These are phyloP conservation scores for Fusarium pseudoanthophilum DNA, from an alignment of 2,329 filamentous ascomycete species.

Conservation along the genomic window DNA sequence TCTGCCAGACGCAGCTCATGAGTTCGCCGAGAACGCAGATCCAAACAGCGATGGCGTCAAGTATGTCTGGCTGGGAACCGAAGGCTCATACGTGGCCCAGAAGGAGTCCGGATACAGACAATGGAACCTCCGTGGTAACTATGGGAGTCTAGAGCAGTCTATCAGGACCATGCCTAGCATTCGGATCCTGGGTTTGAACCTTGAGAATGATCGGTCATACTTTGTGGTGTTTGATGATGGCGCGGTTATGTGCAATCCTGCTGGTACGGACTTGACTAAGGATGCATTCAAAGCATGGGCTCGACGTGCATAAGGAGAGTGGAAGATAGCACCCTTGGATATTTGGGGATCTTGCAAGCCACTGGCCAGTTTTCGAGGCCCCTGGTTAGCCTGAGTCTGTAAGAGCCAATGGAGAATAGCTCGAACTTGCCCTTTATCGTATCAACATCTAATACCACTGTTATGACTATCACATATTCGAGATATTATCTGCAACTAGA, in stretches of 20 bases:
- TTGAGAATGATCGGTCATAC: neutral
- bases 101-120: neutral
- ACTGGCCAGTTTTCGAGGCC: neutral
- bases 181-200: neutral
- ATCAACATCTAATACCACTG: no score
- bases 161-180: neutral
- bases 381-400: neutral
- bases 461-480: neutral
- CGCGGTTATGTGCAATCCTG: neutral
- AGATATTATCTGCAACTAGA: neutral
- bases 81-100: neutral
- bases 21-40: neutral
- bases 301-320: neutral
- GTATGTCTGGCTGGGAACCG: neutral
- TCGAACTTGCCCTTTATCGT: neutral
- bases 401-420: neutral
- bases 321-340: neutral
- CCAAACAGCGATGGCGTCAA: neutral
- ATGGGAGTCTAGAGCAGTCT: neutral
- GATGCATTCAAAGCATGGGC: neutral
- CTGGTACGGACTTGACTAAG: neutral
- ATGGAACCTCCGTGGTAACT: neutral
- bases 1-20: neutral
- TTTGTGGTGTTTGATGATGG: neutral
- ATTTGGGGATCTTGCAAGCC: neutral